Evolutionary conservation across 1,284 basidiomycete species (phyloP), one percentile per base, ranked within the genome.

Genomic region (Coniophora puteana): DNA sequence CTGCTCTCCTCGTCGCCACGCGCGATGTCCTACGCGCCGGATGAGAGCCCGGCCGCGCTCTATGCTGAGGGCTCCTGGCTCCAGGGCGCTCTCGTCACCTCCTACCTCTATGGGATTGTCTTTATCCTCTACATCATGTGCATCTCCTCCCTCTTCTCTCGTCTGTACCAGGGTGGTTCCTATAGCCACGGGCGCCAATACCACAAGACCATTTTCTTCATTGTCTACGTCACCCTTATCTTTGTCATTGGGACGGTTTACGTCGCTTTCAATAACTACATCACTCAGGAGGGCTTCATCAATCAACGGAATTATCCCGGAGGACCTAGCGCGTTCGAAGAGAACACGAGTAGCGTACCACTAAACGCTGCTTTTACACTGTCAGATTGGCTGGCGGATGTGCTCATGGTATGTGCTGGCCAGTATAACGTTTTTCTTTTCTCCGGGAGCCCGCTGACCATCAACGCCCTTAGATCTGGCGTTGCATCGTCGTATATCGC

Each of bases 231-330:
- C 38, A 46, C 48, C 21, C 14, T 57, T 31, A 12, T 68, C 18
- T 64, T 68, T 36, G 46, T 40, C 12, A 33, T 62, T 34, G 62
- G 54, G 4, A 62, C 63, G 4, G 34, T 68, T 38, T 57, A 61
- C 34, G 44, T 61, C 20, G 50, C 40, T 3, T 22, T 45, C 45
- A 57, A 58, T 21, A 32, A 50, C 1, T 38, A 53, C 13, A 54
- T 64, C 38, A 58, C 53, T 17, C 54, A 66, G 31, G 43, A 58
- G 11, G 52, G 53, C 29, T 69, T 61, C 46, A 59, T 69, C 40
- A 53, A 62, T 35, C 29, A 67, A 22, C 58, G 65, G 20, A 48
- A 57, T 25, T 66, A 56, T 34, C 63, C 65, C 3, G 66, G 65
- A 6, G 61, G 56, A 36, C 59, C 52, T 26, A 49, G 38, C 1